phyloP scores from a whole-genome alignment of 768 basidiomycete genomes.

The Boletus pseudopeckii region DNA sequence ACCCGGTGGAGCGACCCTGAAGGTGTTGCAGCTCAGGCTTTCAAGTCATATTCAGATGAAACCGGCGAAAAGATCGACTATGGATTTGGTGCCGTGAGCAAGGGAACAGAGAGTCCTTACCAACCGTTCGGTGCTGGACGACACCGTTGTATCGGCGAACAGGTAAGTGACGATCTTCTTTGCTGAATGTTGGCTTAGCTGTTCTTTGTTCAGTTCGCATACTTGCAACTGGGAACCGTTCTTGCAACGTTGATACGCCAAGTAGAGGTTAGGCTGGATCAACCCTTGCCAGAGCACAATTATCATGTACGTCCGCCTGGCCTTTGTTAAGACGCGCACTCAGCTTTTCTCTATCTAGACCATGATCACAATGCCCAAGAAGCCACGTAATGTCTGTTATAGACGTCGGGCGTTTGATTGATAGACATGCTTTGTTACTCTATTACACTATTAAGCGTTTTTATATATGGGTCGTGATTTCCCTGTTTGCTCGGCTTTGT shows the following conservation, averaged over 20 bases:
- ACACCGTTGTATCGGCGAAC: conserved; percentile 93
- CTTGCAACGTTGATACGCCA: conserved; percentile 74
- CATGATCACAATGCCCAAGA: conserved; percentile 88
- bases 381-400: conserved; percentile 61
- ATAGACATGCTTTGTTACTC: conserved; percentile 6
- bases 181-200: conserved; percentile 2
- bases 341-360: conserved; percentile 48
- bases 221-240: conserved; percentile 86
- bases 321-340: conserved; percentile 3
- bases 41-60: conserved; percentile 70
- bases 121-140: conserved; percentile 97
- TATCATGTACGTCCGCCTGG: conserved; percentile 67
- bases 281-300: conserved; percentile 72
- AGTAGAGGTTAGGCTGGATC: conserved; percentile 66
- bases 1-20: conserved; percentile 81
- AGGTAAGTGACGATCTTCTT: conserved; percentile 39
- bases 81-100: conserved; percentile 93
- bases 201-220: conserved; percentile 66
- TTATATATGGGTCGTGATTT: too few species aligned
- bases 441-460: background rate
- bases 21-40: conserved; percentile 77
- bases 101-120: conserved; percentile 94
- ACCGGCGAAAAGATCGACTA: conserved; percentile 90
- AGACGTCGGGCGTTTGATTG: conserved; percentile 60
- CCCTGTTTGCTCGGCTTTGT: background rate